phyloP scores from a whole-genome alignment of 1,284 basidiomycete genomes.

The Tilletiopsis washingtonensis region DNA sequence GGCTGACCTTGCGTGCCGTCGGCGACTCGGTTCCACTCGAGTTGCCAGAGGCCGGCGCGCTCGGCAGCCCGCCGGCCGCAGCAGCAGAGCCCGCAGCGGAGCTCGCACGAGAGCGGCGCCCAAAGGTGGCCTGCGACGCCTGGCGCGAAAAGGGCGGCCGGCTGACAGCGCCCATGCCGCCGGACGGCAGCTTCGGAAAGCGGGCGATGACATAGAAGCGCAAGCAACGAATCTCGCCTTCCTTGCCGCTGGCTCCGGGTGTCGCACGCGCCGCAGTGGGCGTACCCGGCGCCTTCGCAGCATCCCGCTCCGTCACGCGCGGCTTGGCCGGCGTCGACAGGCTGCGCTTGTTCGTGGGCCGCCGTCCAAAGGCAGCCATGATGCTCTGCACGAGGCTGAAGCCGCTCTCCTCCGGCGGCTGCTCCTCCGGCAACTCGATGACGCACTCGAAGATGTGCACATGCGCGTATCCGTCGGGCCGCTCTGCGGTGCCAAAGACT shows the following conservation, averaged over 20 bases:
- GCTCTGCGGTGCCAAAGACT: slow-evolving; percentile 15
- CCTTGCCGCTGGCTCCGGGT: slow-evolving; percentile 17
- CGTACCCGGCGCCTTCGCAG: slow-evolving; percentile 14
- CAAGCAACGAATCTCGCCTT: slow-evolving; percentile 26
- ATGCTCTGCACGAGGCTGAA: slow-evolving; percentile 34
- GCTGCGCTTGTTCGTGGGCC: slow-evolving; percentile 21
- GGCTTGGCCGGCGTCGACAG: slow-evolving; percentile 24
- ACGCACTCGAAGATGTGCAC: slow-evolving; percentile 43
- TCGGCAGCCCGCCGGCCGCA: no score
- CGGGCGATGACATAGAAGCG: slow-evolving; percentile 33
- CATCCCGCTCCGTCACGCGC: slow-evolving; percentile 1
- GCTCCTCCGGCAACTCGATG: slow-evolving; percentile 28
- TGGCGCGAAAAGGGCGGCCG: slow-evolving; percentile 15
- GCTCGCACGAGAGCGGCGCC: slow-evolving; percentile 1
- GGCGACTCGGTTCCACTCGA: neutral
- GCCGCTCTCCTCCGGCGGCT: slow-evolving; percentile 11
- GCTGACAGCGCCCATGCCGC: no score
- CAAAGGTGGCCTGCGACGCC: neutral
- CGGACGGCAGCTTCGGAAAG: slow-evolving; percentile 22
- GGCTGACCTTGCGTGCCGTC: neutral
- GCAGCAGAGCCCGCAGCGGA: neutral
- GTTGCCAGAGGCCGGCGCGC: no score
- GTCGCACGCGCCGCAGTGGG: slow-evolving; percentile 20
- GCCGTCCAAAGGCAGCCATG: slow-evolving; percentile 37
- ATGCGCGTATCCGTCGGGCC: slow-evolving; percentile 22